These are phyloP conservation scores for Macroventuria anomochaeta DNA, from an alignment of 2,329 filamentous ascomycete species.

Conservation along the genomic window DNA sequence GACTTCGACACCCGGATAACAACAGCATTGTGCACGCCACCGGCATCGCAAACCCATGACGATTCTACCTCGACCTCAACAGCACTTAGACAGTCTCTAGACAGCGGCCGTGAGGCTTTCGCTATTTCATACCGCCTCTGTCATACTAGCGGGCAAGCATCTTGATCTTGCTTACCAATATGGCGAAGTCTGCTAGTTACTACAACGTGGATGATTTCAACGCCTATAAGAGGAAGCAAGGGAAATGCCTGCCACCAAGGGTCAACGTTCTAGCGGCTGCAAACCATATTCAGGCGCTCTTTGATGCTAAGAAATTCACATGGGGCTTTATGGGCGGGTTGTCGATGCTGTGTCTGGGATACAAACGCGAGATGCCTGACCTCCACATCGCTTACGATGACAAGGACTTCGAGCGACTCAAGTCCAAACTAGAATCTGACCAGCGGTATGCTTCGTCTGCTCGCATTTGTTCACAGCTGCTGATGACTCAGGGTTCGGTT, in stretches of 20 bases:
- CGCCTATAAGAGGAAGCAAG: slow-evolving; percentile 29
- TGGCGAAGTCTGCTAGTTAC: slow-evolving; percentile 29
- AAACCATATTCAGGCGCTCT: slow-evolving; percentile 33
- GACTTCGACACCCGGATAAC: not conserved
- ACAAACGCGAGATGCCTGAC: slow-evolving; percentile 39
- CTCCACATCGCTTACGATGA: slow-evolving; percentile 46
- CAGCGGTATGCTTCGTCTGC: slow-evolving; percentile 27
- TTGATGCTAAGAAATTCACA: slow-evolving; percentile 42
- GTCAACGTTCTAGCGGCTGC: slow-evolving; percentile 41
- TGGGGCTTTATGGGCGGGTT: slow-evolving; percentile 42
- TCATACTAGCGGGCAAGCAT: not conserved
- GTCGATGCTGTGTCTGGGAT: slow-evolving; percentile 42
- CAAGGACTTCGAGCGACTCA: slow-evolving; percentile 38
- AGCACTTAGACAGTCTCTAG: not conserved
- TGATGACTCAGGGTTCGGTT: slow-evolving; percentile 35
- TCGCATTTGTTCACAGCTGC: not conserved
- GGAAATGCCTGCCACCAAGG: slow-evolving; percentile 25
- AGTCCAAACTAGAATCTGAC: slow-evolving; percentile 36
- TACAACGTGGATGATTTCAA: slow-evolving; percentile 36
- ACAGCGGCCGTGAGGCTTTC: not conserved
- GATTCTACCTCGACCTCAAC: not conserved
- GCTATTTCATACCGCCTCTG: not conserved
- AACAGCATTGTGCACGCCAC: not conserved
- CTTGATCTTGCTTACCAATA: slow-evolving; percentile 8
- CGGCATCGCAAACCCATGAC: not conserved